Conservation (phyloP, 768 basidiomycete species). For the Lentinula sp. region DNA sequence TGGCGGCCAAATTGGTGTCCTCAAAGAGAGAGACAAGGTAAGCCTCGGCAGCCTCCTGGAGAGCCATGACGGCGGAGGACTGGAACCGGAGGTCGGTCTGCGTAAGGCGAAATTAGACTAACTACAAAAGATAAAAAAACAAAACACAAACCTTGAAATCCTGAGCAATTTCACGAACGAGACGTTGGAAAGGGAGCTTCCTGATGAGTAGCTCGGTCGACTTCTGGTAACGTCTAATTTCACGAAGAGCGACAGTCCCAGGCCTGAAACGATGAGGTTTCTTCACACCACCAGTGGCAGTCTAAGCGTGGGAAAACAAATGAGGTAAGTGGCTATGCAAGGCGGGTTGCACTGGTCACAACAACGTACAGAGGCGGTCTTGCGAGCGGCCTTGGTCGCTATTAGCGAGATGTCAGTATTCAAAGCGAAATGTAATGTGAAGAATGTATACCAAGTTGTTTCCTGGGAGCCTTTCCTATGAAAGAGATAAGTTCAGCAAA, state of each 20-base stretch:
- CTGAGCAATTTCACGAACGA: constrained; percentile 96
- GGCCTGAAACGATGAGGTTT: constrained; percentile 98
- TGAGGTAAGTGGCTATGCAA: constrained; percentile 8
- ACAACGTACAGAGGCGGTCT: constrained; percentile 62
- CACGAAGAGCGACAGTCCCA: constrained; percentile 98
- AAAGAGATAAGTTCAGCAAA: constrained; percentile 7
- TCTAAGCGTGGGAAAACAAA: constrained; percentile 24
- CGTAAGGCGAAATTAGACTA: neutral
- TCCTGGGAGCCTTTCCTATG: constrained; percentile 83
- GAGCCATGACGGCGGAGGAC: constrained; percentile 89
- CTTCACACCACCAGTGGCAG: constrained; percentile 96
- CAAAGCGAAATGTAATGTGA: neutral
- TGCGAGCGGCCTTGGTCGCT: constrained; percentile 92
- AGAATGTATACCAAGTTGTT: constrained; percentile 50
- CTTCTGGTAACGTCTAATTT: constrained; percentile 98
- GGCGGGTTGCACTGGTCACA: constrained; percentile 6
- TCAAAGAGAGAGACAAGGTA: constrained; percentile 85
- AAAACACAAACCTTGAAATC: constrained; percentile 72
- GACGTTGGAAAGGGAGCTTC: constrained; percentile 98
- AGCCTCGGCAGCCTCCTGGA: constrained; percentile 90
- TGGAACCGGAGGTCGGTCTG: constrained; percentile 93
- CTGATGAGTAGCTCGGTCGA: constrained; percentile 98
- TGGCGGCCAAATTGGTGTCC: constrained; percentile 88
- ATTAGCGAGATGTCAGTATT: neutral
- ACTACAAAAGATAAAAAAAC: neutral